A percentile compares a stretch with the other conserved stretches of the same genome.
Evolutionary conservation across 148 eudicot genomes (phyloP).

Genomic region (Rhododendron ovatum): DNA sequence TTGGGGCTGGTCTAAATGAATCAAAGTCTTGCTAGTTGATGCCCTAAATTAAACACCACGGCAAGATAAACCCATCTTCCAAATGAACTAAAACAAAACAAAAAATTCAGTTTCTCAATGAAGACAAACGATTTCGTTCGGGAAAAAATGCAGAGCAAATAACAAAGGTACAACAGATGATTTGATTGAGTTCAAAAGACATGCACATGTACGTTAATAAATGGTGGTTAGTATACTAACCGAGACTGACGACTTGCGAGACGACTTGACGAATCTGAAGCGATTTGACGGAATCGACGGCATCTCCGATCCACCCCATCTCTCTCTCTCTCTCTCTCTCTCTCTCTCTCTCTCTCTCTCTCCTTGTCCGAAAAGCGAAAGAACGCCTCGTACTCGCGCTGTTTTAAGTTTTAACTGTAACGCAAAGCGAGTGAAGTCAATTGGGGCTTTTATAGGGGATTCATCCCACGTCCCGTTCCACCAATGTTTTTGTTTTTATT

Average conservation of each 20-base stretch:
- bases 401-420: not conserved
- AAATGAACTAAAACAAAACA: not conserved
- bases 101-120: not conserved
- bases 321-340: not conserved
- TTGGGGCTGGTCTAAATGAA: not conserved
- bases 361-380: not conserved
- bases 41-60: not conserved
- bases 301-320: constrained; percentile 62
- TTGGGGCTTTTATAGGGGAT: too few relatives aligned
- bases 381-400: not conserved
- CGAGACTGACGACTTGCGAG: constrained; percentile 38
- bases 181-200: not conserved
- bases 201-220: not conserved
- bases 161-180: not conserved
- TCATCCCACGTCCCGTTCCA: too few relatives aligned
- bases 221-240: not conserved
- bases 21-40: not conserved
- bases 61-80: not conserved
- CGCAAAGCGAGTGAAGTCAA: not conserved
- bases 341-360: not conserved
- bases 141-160: not conserved
- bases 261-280: constrained; percentile 48
- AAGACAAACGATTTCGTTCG: not conserved
- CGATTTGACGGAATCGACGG: constrained; percentile 52
- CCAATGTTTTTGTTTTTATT: too few relatives aligned